phyloP scores from a whole-genome alignment of 179 eudicot genomes.

The Corrigiola litoralis region DNA sequence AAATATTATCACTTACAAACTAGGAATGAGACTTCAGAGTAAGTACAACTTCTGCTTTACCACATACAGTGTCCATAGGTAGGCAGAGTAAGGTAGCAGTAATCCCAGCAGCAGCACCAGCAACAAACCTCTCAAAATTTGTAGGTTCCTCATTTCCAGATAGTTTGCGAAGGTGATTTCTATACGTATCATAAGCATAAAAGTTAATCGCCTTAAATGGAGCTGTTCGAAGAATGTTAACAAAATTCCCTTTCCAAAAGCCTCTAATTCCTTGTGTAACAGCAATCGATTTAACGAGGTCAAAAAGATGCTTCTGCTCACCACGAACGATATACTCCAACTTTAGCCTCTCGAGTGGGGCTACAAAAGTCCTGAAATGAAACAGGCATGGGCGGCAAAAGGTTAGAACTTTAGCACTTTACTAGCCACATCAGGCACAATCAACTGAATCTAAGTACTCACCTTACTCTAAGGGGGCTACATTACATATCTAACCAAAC shows the following conservation, averaged over 20 bases:
- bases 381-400: constrained; percentile 10
- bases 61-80: constrained; percentile 94
- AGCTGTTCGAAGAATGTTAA: constrained; percentile 90
- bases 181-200: constrained; percentile 83
- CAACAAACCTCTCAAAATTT: constrained; percentile 83
- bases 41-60: constrained; percentile 10
- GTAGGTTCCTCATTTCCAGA: constrained; percentile 80
- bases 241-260: constrained; percentile 98
- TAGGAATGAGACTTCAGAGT: not conserved
- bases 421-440: not conserved
- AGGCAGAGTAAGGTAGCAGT: constrained; percentile 92
- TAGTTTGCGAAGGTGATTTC: constrained; percentile 57
- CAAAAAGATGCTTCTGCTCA: constrained; percentile 64
- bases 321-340: constrained; percentile 94
- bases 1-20: not conserved
- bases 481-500: no score
- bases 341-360: constrained; percentile 94
- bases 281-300: constrained; percentile 64
- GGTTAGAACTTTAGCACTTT: constrained; percentile 4
- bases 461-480: not conserved
- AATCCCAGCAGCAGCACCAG: constrained; percentile 96
- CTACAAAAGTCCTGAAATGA: constrained; percentile 78
- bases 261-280: constrained; percentile 84
- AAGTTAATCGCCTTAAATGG: constrained; percentile 94
- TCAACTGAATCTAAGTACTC: not conserved